Conservation (phyloP, 257 asterid species). For the Handroanthus guayacan region DNA sequence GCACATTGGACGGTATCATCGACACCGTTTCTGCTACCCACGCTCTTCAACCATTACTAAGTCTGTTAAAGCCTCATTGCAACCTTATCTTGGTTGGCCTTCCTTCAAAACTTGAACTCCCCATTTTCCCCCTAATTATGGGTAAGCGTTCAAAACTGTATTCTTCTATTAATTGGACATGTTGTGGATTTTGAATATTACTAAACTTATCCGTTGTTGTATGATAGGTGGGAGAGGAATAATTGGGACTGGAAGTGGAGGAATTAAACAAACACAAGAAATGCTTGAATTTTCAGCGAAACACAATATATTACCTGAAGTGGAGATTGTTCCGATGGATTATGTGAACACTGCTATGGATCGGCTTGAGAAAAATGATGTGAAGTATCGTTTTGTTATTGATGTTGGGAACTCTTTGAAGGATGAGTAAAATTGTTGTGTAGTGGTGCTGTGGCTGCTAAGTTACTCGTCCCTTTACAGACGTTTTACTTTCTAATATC, state of each 20-base stretch:
- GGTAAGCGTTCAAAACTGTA: constrained; percentile 28
- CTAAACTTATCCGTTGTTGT: neutral
- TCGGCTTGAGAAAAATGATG: constrained; percentile 45
- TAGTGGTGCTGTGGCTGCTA: neutral
- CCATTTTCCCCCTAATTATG: constrained; percentile 38
- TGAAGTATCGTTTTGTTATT: constrained; percentile 46
- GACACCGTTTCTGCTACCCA: constrained; percentile 52
- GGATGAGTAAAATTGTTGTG: neutral
- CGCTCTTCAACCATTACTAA: constrained; percentile 43
- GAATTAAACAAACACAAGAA: constrained; percentile 48
- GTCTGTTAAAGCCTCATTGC: constrained; percentile 51
- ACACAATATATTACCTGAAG: constrained; percentile 36
- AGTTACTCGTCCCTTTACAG: neutral
- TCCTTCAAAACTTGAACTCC: constrained; percentile 47
- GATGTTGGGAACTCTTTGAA: constrained; percentile 30
- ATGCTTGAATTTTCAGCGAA: constrained; percentile 49
- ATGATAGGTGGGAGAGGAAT: constrained; percentile 45
- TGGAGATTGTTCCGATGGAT: constrained; percentile 48
- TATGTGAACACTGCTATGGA: constrained; percentile 52
- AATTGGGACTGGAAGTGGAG: constrained; percentile 43
- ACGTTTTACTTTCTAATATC: too few species aligned
- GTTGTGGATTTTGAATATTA: neutral
- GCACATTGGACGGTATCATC: constrained; percentile 54
- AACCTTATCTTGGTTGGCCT: constrained; percentile 50
- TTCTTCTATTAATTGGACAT: too few species aligned